phyloP scores from a whole-genome alignment of 2,329 filamentous ascomycete species.

The Aspergillus luchuensis region DNA sequence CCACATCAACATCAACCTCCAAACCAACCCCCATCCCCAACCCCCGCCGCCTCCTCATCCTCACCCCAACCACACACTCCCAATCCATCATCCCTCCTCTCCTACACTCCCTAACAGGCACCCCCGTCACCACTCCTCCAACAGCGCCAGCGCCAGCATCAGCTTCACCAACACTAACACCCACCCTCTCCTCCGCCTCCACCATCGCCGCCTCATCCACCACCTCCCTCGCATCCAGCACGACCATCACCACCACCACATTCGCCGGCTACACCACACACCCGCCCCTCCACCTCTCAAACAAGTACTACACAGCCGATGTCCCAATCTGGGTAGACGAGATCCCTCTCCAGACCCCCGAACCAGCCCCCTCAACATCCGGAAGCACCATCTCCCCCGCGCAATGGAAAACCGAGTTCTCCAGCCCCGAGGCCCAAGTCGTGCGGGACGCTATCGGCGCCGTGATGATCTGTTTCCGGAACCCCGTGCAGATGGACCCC shows the following conservation, averaged over 20 bases:
- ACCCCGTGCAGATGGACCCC: constrained; percentile 19
- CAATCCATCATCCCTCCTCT: constrained; percentile 39
- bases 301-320: constrained; percentile 48
- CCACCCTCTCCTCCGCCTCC: constrained; percentile 41
- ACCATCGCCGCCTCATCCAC: constrained; percentile 16
- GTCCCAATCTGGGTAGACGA: constrained; percentile 52
- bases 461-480: constrained; percentile 41
- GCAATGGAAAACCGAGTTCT: constrained; percentile 46
- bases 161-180: constrained; percentile 45
- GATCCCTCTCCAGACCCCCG: constrained; percentile 22
- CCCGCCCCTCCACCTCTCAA: constrained; percentile 42
- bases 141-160: constrained; percentile 27
- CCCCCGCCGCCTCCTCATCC: constrained; percentile 46
- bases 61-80: constrained; percentile 41
- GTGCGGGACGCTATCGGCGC: constrained; percentile 50
- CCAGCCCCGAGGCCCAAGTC: constrained; percentile 43
- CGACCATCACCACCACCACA: constrained; percentile 24
- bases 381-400: constrained; percentile 12
- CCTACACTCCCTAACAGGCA: constrained; percentile 40
- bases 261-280: constrained; percentile 52
- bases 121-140: constrained; percentile 25
- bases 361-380: not conserved
- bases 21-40: constrained; percentile 37
- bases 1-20: not conserved
- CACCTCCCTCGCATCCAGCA: not conserved